Conservation (phyloP, 441 rosid genomes). For the Gossypium lobatum region DNA sequence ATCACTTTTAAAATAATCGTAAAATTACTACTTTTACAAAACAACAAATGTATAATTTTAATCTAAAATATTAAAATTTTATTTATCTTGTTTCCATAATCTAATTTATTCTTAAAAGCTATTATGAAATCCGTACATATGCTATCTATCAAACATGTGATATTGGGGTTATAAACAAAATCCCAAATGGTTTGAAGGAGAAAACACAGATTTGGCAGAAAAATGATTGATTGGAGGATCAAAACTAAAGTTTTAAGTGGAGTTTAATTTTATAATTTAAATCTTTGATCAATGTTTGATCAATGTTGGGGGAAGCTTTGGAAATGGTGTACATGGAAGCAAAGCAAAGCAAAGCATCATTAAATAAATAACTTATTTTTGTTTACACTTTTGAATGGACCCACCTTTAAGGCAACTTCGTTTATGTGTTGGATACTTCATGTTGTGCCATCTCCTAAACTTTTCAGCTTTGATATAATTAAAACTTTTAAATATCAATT, state of each 20-base stretch:
- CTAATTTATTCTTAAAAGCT: too few species aligned
- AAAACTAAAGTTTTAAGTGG: background rate
- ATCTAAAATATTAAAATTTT: too few species aligned
- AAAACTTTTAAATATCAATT: too few species aligned
- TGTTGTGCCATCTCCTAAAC: background rate
- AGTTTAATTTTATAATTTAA: background rate
- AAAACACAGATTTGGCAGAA: background rate
- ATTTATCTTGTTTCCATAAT: too few species aligned
- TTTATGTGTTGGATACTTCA: background rate
- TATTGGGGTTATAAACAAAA: too few species aligned
- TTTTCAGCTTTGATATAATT: background rate
- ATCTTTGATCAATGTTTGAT: background rate
- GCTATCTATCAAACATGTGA: background rate
- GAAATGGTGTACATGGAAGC: constrained; percentile 4
- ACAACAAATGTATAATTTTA: too few species aligned
- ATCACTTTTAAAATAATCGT: too few species aligned
- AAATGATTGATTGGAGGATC: background rate
- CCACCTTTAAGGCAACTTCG: background rate
- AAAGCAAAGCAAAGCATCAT: background rate
- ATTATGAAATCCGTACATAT: background rate
- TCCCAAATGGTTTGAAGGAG: background rate
- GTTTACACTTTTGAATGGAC: background rate
- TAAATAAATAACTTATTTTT: background rate
- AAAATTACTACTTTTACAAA: too few species aligned
- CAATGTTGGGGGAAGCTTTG: background rate